A percentile compares a stretch with the other conserved stretches of the same genome.
Evolutionary conservation across 257 asterid species (phyloP).

Genomic region (Solanum sitiens): DNA sequence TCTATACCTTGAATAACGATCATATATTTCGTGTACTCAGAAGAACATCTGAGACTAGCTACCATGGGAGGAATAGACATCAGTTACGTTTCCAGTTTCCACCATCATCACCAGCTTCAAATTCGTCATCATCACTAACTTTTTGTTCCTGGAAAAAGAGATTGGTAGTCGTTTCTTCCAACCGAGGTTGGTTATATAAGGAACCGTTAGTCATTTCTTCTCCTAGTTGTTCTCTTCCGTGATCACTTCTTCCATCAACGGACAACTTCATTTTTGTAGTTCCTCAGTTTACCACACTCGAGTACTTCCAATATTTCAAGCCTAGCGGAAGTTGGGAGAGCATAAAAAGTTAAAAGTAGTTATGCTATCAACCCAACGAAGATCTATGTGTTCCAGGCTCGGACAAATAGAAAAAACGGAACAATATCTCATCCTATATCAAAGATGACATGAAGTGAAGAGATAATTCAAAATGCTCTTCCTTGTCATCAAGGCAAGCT

Average conservation of each 20-base stretch:
- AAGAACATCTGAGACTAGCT: neutral
- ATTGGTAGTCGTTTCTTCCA: neutral
- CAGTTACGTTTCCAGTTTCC: too few species aligned
- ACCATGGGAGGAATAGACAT: neutral
- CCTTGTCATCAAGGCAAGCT: neutral
- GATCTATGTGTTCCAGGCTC: neutral
- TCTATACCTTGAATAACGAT: too few species aligned
- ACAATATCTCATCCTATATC: neutral
- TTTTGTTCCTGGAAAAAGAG: neutral
- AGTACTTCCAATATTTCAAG: neutral
- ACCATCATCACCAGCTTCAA: neutral
- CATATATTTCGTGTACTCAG: neutral
- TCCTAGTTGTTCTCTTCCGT: neutral
- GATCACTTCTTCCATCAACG: neutral
- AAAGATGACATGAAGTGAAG: neutral
- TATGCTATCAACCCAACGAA: neutral
- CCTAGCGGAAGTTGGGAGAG: neutral
- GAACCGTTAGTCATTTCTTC: neutral
- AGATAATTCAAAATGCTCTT: neutral
- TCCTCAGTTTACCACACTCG: neutral
- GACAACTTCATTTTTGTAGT: neutral
- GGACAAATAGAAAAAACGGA: neutral
- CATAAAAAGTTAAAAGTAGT: neutral
- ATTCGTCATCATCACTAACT: neutral
- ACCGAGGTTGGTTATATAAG: neutral